Percentiles rank a stretch among this genome's conserved stretches.
These are phyloP conservation scores for Pichia rugopelliculosa DNA, from an alignment of 805 yeast genomes.

Conservation along the genomic window DNA sequence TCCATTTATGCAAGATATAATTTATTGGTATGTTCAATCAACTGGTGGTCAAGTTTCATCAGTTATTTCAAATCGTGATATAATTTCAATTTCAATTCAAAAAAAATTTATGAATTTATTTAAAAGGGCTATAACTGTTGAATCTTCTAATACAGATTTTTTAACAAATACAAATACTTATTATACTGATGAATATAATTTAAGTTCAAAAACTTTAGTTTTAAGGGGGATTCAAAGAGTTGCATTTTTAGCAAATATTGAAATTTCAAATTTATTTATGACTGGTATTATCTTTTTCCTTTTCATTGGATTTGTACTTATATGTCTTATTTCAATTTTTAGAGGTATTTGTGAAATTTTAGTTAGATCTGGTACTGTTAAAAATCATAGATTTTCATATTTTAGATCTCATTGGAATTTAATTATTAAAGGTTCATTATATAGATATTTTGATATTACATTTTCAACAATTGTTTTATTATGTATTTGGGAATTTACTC, in stretches of 20 bases:
- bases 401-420: conserved; percentile 78
- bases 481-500: conserved; percentile 85
- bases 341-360: conserved; percentile 63
- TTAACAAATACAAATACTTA: conserved; percentile 46
- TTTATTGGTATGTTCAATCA: conserved; percentile 77
- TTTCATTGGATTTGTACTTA: conserved; percentile 60
- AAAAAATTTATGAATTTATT: conserved; percentile 28
- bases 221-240: conserved; percentile 91
- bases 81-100: conserved; percentile 81
- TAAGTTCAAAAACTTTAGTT: conserved; percentile 65
- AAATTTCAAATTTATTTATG: conserved; percentile 76
- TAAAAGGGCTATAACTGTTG: conserved; percentile 30
- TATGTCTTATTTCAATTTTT: conserved; percentile 49
- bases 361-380: conserved; percentile 50
- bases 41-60: conserved; percentile 89
- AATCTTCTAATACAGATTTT: conserved; percentile 37
- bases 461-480: conserved; percentile 81
- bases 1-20: conserved; percentile 74
- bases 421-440: conserved; percentile 83
- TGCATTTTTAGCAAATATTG: conserved; percentile 75
- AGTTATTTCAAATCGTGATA: conserved; percentile 53
- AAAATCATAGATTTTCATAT: conserved; percentile 59
- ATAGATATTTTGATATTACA: conserved; percentile 73
- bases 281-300: conserved; percentile 82
- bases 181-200: conserved; percentile 62